These are phyloP conservation scores for Hemerocallis citrina DNA, from an alignment of 106 monocot species.

Conservation along the genomic window DNA sequence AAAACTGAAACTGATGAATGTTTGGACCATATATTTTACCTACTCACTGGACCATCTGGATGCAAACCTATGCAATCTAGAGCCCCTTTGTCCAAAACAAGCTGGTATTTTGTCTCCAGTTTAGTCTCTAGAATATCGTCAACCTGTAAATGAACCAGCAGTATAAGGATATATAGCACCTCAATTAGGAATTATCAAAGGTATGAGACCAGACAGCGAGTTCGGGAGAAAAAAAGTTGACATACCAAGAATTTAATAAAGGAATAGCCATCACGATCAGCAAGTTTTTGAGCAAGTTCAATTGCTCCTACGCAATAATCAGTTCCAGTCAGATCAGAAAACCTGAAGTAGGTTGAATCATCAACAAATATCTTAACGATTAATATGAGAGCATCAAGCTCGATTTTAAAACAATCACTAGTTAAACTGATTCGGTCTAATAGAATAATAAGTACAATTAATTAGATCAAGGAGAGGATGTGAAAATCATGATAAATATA, in stretches of 20 bases:
- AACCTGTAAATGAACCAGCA: constrained; percentile 32
- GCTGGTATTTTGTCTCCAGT: constrained; percentile 45
- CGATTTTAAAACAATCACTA: neutral
- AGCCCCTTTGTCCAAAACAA: constrained; percentile 71
- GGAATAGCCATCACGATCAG: constrained; percentile 59
- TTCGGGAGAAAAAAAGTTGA: neutral
- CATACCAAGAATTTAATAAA: constrained; percentile 65
- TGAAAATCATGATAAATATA: no score
- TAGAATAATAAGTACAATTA: no score
- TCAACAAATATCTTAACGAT: neutral
- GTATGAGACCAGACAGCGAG: no score
- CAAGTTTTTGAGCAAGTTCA: constrained; percentile 64
- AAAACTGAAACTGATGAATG: neutral
- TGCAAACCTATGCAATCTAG: constrained; percentile 69
- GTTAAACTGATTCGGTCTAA: neutral
- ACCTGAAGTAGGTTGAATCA: constrained; percentile 46
- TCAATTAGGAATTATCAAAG: neutral
- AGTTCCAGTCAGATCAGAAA: constrained; percentile 73
- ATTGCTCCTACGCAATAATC: constrained; percentile 81
- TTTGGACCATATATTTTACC: constrained; percentile 20
- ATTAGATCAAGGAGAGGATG: no score
- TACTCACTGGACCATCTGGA: constrained; percentile 59
- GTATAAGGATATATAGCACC: neutral
- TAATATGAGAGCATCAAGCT: neutral
- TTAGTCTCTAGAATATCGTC: constrained; percentile 79